Conservation (phyloP, 306 rosid genomes). For the Malus orientalis region DNA sequence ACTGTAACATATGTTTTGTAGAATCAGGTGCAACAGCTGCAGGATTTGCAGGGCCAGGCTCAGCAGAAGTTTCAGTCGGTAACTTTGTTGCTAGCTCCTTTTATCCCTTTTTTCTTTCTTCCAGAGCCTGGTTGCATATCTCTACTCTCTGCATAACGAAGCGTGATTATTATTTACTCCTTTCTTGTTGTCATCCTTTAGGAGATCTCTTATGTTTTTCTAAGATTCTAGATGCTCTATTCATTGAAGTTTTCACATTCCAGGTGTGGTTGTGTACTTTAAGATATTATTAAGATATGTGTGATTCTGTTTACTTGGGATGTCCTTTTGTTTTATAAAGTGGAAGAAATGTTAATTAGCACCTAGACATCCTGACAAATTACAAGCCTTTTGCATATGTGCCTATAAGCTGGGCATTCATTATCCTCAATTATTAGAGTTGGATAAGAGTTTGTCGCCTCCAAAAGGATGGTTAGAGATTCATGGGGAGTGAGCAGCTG, state of each 20-base stretch:
- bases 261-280: neutral
- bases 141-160: too few species aligned
- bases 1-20: slow-evolving; percentile 10
- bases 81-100: slow-evolving; percentile 1
- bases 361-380: neutral
- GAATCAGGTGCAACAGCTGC: slow-evolving; percentile 31
- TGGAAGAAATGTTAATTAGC: neutral
- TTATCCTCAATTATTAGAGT: neutral
- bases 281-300: neutral
- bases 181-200: neutral
- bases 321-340: neutral
- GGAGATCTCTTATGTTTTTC: neutral
- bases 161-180: too few species aligned
- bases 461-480: neutral
- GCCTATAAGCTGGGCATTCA: neutral
- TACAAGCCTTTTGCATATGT: neutral
- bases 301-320: neutral
- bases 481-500: neutral
- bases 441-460: neutral
- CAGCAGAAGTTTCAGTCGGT: slow-evolving; percentile 39
- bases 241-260: neutral
- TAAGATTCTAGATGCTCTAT: neutral
- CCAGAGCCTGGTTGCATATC: neutral
- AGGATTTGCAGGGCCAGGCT: slow-evolving; percentile 43
- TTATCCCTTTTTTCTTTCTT: neutral